These are phyloP conservation scores for Pseudohalonectria lignicola DNA, from an alignment of 2,329 filamentous ascomycete species.

Conservation along the genomic window DNA sequence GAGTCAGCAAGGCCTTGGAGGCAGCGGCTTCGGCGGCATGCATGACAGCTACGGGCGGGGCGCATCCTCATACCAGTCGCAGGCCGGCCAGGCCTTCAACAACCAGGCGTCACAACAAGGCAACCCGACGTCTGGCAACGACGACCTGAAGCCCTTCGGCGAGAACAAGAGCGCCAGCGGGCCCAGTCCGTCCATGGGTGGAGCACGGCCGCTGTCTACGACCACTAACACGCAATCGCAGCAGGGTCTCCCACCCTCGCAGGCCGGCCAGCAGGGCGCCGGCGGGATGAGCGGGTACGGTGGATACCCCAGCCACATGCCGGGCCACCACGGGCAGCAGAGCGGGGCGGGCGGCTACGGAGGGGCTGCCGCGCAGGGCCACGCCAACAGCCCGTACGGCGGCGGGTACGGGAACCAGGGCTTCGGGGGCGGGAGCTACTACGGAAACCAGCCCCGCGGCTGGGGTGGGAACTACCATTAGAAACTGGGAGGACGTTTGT, in stretches of 20 bases:
- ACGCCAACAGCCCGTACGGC: slow-evolving; percentile 42
- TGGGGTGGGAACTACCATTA: slow-evolving; percentile 48
- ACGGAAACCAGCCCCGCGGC: slow-evolving; percentile 38
- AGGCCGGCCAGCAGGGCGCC: slow-evolving; percentile 36
- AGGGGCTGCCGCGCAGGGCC: slow-evolving; percentile 36
- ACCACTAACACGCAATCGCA: slow-evolving; percentile 41
- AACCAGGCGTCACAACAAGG: slow-evolving; percentile 34
- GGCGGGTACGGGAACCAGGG: slow-evolving; percentile 36
- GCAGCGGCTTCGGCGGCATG: slow-evolving; percentile 36
- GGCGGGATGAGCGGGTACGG: slow-evolving; percentile 38
- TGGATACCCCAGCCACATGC: slow-evolving; percentile 44
- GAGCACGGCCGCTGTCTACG: slow-evolving; percentile 46
- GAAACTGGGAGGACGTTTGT: not conserved
- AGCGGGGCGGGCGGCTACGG: slow-evolving; percentile 36
- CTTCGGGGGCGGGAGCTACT: slow-evolving; percentile 36
- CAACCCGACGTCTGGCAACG: slow-evolving; percentile 27
- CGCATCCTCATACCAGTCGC: slow-evolving; percentile 38
- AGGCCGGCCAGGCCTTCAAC: slow-evolving; percentile 41
- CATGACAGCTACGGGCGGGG: slow-evolving; percentile 46
- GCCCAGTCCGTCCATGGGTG: slow-evolving; percentile 44
- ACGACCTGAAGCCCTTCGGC: slow-evolving; percentile 49
- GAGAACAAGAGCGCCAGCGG: slow-evolving; percentile 42
- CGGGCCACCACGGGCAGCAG: slow-evolving; percentile 37
- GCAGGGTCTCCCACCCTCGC: slow-evolving; percentile 42
- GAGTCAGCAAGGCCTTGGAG: slow-evolving; percentile 37